Conservation (phyloP, 1,284 basidiomycete genomes). For the Golubevia pallescens region DNA sequence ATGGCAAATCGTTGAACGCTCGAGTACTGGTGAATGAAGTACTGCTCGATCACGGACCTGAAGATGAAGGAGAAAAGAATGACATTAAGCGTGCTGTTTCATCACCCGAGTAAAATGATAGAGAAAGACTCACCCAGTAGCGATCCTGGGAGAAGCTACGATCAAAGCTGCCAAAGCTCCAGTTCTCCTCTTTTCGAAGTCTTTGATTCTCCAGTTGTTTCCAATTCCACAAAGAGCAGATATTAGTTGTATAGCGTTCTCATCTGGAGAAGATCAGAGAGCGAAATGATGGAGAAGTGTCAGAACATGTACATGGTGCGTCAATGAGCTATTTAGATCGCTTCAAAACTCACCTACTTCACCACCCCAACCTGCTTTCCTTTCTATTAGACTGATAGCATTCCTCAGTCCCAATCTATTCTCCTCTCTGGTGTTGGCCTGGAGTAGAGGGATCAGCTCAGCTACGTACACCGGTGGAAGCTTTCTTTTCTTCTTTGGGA, state of each 20-base stretch:
- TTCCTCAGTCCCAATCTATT: constrained; percentile 28
- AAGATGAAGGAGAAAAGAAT: too few relatives aligned
- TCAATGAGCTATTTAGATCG: too few relatives aligned
- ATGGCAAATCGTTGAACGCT: constrained; percentile 81
- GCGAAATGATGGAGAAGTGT: too few relatives aligned
- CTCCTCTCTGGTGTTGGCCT: constrained; percentile 20
- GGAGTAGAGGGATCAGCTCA: constrained; percentile 60
- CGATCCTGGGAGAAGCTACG: constrained; percentile 76
- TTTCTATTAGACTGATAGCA: constrained; percentile 29
- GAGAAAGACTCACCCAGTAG: constrained; percentile 74
- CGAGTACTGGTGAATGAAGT: constrained; percentile 90
- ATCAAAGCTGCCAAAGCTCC: constrained; percentile 79
- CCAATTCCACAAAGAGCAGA: constrained; percentile 77
- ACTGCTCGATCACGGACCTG: constrained; percentile 77
- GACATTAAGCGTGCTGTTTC: not conserved
- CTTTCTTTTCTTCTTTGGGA: constrained; percentile 28
- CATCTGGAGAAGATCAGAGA: too few relatives aligned
- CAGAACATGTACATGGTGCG: too few relatives aligned
- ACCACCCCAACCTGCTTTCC: constrained; percentile 34
- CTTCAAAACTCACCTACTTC: constrained; percentile 24
- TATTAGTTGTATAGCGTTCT: constrained; percentile 83
- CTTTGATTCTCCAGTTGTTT: constrained; percentile 80
- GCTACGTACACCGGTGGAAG: constrained; percentile 63
- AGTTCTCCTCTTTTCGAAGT: constrained; percentile 80
- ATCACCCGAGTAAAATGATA: not conserved